Evolutionary conservation across 139 green algal species (phyloP), one percentile per base, ranked within the genome.

Genomic region (Chlorella sorokiniana): DNA sequence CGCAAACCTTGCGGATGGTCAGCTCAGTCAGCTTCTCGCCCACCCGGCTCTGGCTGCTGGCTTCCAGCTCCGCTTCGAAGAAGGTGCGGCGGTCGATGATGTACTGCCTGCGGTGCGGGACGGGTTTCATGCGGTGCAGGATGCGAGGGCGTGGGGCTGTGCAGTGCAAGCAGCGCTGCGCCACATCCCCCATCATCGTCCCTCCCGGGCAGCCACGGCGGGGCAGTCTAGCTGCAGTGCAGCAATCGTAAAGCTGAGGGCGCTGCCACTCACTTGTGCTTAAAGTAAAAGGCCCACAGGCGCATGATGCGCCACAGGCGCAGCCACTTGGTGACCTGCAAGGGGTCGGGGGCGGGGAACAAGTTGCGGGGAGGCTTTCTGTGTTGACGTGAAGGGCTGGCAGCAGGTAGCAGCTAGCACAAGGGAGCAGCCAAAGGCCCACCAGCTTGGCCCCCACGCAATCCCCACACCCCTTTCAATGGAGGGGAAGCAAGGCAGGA

Each of bases 11-110:
- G 7, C 89, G 86, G 44, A 95, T 96, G 40, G 92, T 98, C 38
- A 98, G 87, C 65, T 99, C 95, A 9, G 93, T 92, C 35, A 99
- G 92, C 76, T 92, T 94, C 89, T 97, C 88, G 0, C 95, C 95
- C 42, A 99, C 95, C 76, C 76, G 38, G 63, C 76, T 74, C 44
- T 75, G 76, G 10, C 33, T 45, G 37, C 35, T 38, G 22, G 37
- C 37, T 35, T 68, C 73, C 73, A 79, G 38, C 73, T 79, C 52
- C 25, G 38, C 38, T 37, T 79, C 54, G 5, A 79, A 68, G 25
- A 79, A 79, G 10, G 73, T 69, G 25, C 27, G 14, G 37, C 73
- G 73, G 73, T 79, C 73, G n/a, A 69, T 69, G 73, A 79, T 79
- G 25, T 69, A 29, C 54, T 79, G 18, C 73, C 73, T 79, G 52